phyloP scores from a whole-genome alignment of 2,329 filamentous ascomycete species.

The Claviceps capensis region DNA sequence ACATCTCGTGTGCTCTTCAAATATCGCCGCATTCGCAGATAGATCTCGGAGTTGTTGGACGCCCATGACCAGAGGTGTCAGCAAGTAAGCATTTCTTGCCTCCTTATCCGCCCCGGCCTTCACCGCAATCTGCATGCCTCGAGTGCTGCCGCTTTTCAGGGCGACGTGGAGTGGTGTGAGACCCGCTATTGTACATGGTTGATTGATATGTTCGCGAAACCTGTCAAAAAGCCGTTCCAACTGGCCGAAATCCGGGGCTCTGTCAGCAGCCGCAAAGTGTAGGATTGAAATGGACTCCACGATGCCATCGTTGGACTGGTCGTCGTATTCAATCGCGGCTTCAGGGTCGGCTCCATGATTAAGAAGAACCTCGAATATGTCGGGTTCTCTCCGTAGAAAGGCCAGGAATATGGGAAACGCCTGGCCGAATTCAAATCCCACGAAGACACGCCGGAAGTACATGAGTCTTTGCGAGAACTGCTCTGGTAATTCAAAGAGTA shows the following conservation, averaged over 20 bases:
- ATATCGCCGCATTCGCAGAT: too few species aligned
- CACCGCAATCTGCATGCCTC: background rate
- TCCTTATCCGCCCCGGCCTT: background rate
- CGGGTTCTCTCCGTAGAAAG: background rate
- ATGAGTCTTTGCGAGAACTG: background rate
- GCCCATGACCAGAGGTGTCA: background rate
- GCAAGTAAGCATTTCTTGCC: background rate
- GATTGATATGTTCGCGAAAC: background rate
- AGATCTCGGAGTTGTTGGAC: background rate
- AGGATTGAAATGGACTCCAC: background rate
- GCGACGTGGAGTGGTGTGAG: background rate
- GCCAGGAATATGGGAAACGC: conserved; percentile 1
- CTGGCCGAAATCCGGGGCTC: background rate
- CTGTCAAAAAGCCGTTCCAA: background rate
- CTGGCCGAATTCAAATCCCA: background rate
- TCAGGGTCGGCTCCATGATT: background rate
- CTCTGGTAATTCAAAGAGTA: background rate
- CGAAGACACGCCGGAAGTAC: background rate
- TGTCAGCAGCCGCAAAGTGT: background rate
- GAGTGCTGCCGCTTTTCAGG: background rate
- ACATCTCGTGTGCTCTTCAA: background rate
- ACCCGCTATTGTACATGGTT: background rate
- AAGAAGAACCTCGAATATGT: background rate
- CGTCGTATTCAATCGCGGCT: background rate
- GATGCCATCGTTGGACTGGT: too few species aligned